phyloP scores from a whole-genome alignment of 768 basidiomycete species.

The Kwoniella pini region DNA sequence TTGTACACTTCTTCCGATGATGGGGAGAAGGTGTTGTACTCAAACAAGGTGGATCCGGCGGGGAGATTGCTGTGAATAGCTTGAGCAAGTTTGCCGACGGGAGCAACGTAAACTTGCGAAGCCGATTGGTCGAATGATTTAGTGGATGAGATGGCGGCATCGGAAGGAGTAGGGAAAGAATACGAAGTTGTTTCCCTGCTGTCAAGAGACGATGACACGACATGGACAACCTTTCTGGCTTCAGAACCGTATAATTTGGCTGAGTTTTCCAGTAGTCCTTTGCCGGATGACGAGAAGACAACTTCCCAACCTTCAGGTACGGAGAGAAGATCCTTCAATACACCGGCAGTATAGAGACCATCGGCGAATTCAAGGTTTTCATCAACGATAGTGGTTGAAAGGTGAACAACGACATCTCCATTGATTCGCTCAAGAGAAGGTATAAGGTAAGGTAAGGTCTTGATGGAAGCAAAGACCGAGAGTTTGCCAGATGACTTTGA shows the following conservation, averaged over 20 bases:
- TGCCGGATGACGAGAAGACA: slow-evolving; percentile 72
- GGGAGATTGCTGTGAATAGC: slow-evolving; percentile 14
- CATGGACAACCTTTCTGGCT: slow-evolving; percentile 67
- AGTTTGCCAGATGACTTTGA: slow-evolving; percentile 59
- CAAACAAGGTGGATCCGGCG: slow-evolving; percentile 20
- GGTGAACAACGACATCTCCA: slow-evolving; percentile 77
- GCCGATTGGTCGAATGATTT: slow-evolving; percentile 33
- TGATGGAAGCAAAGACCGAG: slow-evolving; percentile 67
- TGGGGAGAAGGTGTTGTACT: slow-evolving; percentile 37
- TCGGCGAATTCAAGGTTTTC: slow-evolving; percentile 72
- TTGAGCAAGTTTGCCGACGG: slow-evolving; percentile 27
- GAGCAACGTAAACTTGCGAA: slow-evolving; percentile 36
- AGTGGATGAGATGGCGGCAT: slow-evolving; percentile 58
- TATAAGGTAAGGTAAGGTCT: slow-evolving; percentile 80
- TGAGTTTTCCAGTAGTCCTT: slow-evolving; percentile 77
- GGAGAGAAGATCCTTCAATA: slow-evolving; percentile 34
- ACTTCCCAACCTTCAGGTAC: slow-evolving; percentile 58
- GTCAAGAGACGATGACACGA: slow-evolving; percentile 83
- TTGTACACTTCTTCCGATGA: slow-evolving; percentile 35
- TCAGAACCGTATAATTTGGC: slow-evolving; percentile 69
- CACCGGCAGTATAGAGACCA: slow-evolving; percentile 59
- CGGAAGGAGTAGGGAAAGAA: slow-evolving; percentile 56
- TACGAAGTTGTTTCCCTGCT: slow-evolving; percentile 72
- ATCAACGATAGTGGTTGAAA: slow-evolving; percentile 69
- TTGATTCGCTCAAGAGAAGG: slow-evolving; percentile 70